These are phyloP conservation scores for Periconia digitata DNA, from an alignment of 2,329 filamentous ascomycete species.

Conservation along the genomic window DNA sequence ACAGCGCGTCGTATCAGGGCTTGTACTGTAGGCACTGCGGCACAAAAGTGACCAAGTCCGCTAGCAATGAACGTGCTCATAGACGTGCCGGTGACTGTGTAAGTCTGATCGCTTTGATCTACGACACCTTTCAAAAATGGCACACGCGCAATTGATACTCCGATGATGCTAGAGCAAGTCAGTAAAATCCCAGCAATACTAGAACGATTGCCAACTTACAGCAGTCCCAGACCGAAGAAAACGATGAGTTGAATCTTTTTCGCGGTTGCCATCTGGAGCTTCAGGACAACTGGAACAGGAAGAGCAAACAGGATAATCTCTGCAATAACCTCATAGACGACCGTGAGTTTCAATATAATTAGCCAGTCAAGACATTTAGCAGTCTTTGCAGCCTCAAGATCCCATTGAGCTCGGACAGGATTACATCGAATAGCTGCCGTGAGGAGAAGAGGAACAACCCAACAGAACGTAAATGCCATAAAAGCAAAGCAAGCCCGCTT, in stretches of 20 bases:
- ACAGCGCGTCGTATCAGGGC: neutral
- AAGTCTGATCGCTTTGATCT: constrained; percentile 1
- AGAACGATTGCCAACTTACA: neutral
- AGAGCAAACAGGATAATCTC: constrained; percentile 2
- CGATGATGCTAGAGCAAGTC: neutral
- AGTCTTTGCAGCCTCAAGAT: constrained; percentile 1
- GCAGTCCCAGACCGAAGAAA: constrained; percentile 1
- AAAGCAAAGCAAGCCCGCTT: neutral
- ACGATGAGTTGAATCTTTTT: constrained; percentile 2
- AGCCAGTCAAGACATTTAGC: constrained; percentile 1
- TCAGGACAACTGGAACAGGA: neutral
- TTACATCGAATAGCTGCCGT: constrained; percentile 1
- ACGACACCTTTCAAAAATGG: constrained; percentile 1
- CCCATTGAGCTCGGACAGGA: constrained; percentile 2
- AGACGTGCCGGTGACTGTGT: neutral
- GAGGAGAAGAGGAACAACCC: neutral
- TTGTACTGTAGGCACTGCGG: constrained; percentile 1
- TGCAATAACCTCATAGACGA: neutral
- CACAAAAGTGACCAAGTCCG: constrained; percentile 1
- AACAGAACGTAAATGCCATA: constrained; percentile 1
- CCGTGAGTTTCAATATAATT: neutral
- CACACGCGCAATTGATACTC: neutral
- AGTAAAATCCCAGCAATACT: neutral
- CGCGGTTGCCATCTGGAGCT: constrained; percentile 1
- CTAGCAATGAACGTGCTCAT: constrained; percentile 1